A percentile compares a stretch with the other conserved stretches of the same genome.
Conservation (phyloP, 179 eudicot species). For the Carnegiea gigantea region DNA sequence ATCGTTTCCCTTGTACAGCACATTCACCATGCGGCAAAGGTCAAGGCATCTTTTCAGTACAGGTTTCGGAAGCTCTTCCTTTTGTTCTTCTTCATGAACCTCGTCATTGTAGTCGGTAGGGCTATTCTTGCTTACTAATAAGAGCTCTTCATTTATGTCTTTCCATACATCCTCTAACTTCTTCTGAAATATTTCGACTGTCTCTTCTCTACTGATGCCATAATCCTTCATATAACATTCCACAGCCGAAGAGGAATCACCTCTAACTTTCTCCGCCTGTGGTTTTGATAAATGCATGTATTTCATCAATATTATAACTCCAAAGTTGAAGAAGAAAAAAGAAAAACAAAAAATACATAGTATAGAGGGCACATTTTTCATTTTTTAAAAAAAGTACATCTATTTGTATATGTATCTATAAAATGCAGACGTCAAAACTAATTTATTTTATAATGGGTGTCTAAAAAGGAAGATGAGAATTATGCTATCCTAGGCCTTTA, state of each 20-base stretch:
- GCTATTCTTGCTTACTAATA: background rate
- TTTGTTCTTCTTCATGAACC: background rate
- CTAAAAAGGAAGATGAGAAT: too few species aligned
- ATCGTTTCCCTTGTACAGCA: background rate
- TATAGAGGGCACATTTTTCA: too few species aligned
- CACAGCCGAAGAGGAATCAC: background rate
- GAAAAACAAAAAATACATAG: background rate
- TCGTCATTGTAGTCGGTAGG: background rate
- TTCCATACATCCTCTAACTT: background rate
- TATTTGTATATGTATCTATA: too few species aligned
- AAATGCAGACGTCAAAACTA: too few species aligned
- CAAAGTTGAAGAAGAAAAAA: background rate
- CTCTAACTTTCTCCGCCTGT: background rate
- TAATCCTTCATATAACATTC: background rate
- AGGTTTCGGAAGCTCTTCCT: background rate
- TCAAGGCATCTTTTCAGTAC: background rate
- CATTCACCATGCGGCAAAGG: background rate
- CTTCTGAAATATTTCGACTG: background rate
- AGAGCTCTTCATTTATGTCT: background rate
- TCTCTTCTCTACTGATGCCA: background rate
- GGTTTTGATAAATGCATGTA: too few species aligned
- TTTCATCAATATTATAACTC: too few species aligned
- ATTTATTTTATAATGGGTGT: too few species aligned
- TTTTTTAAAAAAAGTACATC: too few species aligned
- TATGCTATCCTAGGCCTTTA: too few species aligned